These are phyloP conservation scores for Acanthochlamys bracteata DNA, from an alignment of 106 monocot genomes.

Conservation along the genomic window DNA sequence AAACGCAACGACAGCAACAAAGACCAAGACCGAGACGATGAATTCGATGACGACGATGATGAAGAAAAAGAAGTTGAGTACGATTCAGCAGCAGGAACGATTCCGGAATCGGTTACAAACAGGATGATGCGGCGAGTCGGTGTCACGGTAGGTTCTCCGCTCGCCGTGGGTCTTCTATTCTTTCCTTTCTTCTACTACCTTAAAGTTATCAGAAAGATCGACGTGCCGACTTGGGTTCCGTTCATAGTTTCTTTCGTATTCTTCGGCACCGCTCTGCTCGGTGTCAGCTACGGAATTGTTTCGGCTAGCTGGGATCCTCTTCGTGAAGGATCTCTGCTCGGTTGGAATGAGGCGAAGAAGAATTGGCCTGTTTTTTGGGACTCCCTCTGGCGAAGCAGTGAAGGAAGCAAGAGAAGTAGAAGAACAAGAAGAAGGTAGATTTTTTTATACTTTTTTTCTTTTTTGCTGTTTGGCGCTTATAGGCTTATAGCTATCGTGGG, in stretches of 20 bases:
- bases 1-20: slow-evolving; percentile 12
- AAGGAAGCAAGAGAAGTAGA: too few relatives aligned
- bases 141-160: slow-evolving; percentile 64
- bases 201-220: slow-evolving; percentile 57
- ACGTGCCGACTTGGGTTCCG: slow-evolving; percentile 88
- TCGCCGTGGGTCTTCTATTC: slow-evolving; percentile 64
- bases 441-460: too few relatives aligned
- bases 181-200: slow-evolving; percentile 98
- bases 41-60: slow-evolving; percentile 20
- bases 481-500: too few relatives aligned
- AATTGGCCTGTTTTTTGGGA: slow-evolving; percentile 99
- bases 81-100: slow-evolving; percentile 29
- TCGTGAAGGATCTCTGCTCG: slow-evolving; percentile 78
- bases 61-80: slow-evolving; percentile 14
- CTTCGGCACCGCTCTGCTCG: slow-evolving; percentile 82
- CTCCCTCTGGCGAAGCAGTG: slow-evolving; percentile 45
- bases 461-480: too few relatives aligned
- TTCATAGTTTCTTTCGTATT: slow-evolving; percentile 88
- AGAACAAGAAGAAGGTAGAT: too few relatives aligned
- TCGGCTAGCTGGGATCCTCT: slow-evolving; percentile 96
- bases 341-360: slow-evolving; percentile 81
- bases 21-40: slow-evolving; percentile 7
- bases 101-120: slow-evolving; percentile 92
- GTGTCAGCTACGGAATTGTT: slow-evolving; percentile 90
- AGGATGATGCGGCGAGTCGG: slow-evolving; percentile 91